phyloP scores from a whole-genome alignment of 1,139 yeast species.

The Lodderomyces orthopsilosis region DNA sequence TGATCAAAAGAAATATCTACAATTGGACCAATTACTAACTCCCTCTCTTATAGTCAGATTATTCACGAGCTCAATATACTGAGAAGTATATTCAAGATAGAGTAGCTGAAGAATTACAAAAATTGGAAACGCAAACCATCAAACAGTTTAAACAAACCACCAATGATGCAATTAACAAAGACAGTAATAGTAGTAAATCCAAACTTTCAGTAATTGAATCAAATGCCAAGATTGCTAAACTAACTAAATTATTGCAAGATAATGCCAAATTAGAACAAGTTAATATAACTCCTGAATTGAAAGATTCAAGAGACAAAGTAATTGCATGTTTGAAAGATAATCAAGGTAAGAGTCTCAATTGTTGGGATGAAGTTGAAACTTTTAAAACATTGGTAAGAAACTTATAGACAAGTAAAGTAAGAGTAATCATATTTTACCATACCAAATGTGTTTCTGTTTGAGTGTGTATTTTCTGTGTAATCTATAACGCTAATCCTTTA shows the following conservation, averaged over 20 bases:
- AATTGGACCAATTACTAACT: conserved; percentile 24
- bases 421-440: too few relatives aligned
- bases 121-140: conserved; percentile 59
- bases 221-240: conserved; percentile 39
- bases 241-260: conserved; percentile 48
- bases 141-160: conserved; percentile 54
- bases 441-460: conserved; percentile 1
- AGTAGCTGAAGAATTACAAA: conserved; percentile 63
- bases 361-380: conserved; percentile 81
- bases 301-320: conserved; percentile 54
- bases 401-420: too few relatives aligned
- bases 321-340: conserved; percentile 66
- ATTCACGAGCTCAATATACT: conserved; percentile 74
- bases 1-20: too few relatives aligned
- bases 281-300: conserved; percentile 29
- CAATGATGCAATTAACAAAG: conserved; percentile 37
- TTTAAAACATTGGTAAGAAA: conserved; percentile 56
- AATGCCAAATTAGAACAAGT: conserved; percentile 45
- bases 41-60: conserved; percentile 50
- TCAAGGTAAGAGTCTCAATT: conserved; percentile 73
- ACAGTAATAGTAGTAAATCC: conserved; percentile 15
- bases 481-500: conserved; percentile 65
- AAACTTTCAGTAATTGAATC: conserved; percentile 27
- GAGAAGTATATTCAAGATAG: conserved; percentile 76
- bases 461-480: background rate